phyloP scores from a whole-genome alignment of 2,329 filamentous ascomycete genomes.

The Cryphonectria parasitica region DNA sequence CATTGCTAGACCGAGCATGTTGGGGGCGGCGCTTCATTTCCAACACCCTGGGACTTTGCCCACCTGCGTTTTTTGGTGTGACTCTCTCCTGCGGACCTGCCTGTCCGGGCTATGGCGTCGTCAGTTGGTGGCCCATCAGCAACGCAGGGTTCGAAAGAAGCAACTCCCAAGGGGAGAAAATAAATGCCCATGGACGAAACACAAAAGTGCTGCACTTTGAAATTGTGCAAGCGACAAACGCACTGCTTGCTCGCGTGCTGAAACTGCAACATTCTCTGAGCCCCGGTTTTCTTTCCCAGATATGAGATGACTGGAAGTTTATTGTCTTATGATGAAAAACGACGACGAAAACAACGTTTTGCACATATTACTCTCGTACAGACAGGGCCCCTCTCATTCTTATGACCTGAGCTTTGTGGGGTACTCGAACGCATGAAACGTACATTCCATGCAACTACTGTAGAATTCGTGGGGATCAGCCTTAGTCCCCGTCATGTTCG shows the following conservation, averaged over 20 bases:
- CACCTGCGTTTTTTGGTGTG: constrained; percentile 11
- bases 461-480: background rate
- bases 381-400: background rate
- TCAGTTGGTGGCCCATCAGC: background rate
- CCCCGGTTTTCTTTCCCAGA: background rate
- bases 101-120: background rate
- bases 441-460: background rate
- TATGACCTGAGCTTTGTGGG: background rate
- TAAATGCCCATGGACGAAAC: background rate
- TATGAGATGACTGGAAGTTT: background rate
- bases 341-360: too few species aligned
- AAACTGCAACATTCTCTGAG: background rate
- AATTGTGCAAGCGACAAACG: background rate
- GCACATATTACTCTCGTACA: background rate
- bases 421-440: background rate
- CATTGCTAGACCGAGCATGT: background rate
- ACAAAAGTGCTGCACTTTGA: background rate
- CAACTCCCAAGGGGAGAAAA: background rate
- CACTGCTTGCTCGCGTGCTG: background rate
- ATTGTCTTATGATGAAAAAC: background rate
- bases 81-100: background rate
- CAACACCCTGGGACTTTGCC: background rate
- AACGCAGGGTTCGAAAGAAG: background rate
- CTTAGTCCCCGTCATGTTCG: background rate
- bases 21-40: background rate